phyloP scores from a whole-genome alignment of 192 early-diverging fungal genomes.

The Backusella psychrophila region DNA sequence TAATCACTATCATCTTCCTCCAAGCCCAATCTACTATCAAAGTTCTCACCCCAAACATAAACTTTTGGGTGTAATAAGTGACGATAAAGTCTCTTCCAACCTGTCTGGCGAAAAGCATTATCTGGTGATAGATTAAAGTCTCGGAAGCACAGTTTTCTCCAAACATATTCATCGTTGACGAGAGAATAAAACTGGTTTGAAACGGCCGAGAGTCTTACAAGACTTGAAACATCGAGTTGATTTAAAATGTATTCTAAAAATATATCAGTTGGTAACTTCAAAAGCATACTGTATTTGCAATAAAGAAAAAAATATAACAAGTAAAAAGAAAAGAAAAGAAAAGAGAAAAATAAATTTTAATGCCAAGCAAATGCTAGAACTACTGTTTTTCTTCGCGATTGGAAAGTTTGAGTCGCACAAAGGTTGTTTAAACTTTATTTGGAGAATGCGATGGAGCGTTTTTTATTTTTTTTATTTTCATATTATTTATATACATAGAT shows the following conservation, averaged over 20 bases:
- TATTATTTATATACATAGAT: background rate
- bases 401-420: background rate
- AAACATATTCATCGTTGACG: constrained; percentile 19
- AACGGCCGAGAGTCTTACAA: constrained; percentile 8
- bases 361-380: background rate
- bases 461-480: background rate
- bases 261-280: constrained; percentile 12
- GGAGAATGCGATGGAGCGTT: background rate
- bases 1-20: background rate
- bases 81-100: constrained; percentile 32
- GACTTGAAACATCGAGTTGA: constrained; percentile 4
- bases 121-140: constrained; percentile 17
- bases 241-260: constrained; percentile 10
- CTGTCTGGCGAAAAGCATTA: constrained; percentile 17
- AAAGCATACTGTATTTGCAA: background rate
- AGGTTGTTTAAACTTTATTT: background rate
- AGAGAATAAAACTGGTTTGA: constrained; percentile 7
- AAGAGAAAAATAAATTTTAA: background rate
- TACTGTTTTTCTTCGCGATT: background rate
- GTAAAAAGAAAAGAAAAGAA: background rate
- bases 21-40: constrained; percentile 20
- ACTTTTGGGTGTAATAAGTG: constrained; percentile 13
- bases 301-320: constrained; percentile 1
- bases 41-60: constrained; percentile 33
- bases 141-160: constrained; percentile 12